phyloP scores from a whole-genome alignment of 441 rosid genomes.

The Arabidopsis lyrata region DNA sequence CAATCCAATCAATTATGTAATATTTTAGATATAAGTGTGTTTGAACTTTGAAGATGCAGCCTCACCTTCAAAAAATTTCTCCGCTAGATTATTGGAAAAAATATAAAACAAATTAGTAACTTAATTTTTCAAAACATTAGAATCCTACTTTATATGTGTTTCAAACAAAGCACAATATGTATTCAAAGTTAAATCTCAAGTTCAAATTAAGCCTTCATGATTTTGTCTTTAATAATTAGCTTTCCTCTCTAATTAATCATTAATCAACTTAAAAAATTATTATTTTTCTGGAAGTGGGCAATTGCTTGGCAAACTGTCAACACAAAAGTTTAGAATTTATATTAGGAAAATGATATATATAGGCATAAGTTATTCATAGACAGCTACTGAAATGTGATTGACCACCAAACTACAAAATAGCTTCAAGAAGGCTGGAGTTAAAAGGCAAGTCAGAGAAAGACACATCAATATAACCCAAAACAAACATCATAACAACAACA shows the following conservation, averaged over 20 bases:
- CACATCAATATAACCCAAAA: slow-evolving; percentile 43
- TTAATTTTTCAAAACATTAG: no score
- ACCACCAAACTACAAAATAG: slow-evolving; percentile 48
- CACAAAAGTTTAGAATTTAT: neutral
- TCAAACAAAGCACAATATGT: no score
- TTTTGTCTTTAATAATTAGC: slow-evolving; percentile 1
- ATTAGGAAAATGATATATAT: slow-evolving; percentile 18
- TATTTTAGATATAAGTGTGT: no score
- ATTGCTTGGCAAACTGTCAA: slow-evolving; percentile 46
- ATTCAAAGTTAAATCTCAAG: no score
- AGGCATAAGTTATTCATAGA: slow-evolving; percentile 33
- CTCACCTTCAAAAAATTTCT: no score
- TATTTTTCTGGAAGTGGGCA: slow-evolving; percentile 30
- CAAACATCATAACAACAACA: slow-evolving; percentile 29
- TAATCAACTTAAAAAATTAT: slow-evolving; percentile 20
- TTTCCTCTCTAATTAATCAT: slow-evolving; percentile 14
- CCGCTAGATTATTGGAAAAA: no score
- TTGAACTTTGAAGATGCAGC: no score
- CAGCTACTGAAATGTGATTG: slow-evolving; percentile 35
- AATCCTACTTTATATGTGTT: no score
- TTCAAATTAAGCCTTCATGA: slow-evolving; percentile 1
- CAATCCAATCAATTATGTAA: no score
- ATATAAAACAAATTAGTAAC: no score
- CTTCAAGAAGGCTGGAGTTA: slow-evolving; percentile 49
- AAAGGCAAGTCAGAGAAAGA: slow-evolving; percentile 44